Conservation (phyloP, 805 yeast genomes). For the Wickerhamomyces alni region DNA sequence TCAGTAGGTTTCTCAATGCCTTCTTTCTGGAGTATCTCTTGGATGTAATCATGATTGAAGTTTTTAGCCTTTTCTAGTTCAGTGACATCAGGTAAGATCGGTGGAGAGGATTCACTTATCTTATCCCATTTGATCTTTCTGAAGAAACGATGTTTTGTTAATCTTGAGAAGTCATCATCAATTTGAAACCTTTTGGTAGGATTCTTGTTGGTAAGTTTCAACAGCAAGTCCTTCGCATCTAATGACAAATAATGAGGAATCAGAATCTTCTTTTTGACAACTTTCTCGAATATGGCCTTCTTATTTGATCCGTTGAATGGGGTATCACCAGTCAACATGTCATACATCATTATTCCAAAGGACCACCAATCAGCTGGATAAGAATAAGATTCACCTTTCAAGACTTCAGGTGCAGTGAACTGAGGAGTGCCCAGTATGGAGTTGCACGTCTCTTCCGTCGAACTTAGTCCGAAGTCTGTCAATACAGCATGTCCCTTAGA, state of each 20-base stretch:
- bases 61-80: slow-evolving; percentile 77
- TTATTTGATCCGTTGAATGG: slow-evolving; percentile 79
- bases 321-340: slow-evolving; percentile 74
- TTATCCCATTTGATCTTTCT: slow-evolving; percentile 66
- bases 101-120: slow-evolving; percentile 49
- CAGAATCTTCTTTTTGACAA: slow-evolving; percentile 52
- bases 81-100: slow-evolving; percentile 69
- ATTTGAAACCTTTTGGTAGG: slow-evolving; percentile 60
- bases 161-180: slow-evolving; percentile 32
- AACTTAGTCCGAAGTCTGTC: slow-evolving; percentile 79
- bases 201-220: slow-evolving; percentile 60
- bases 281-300: slow-evolving; percentile 61
- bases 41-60: slow-evolving; percentile 70
- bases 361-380: slow-evolving; percentile 92
- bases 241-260: slow-evolving; percentile 65
- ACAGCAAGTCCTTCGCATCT: slow-evolving; percentile 70
- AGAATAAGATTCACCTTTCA: slow-evolving; percentile 73
- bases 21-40: slow-evolving; percentile 31
- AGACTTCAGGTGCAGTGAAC: slow-evolving; percentile 77
- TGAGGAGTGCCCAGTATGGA: slow-evolving; percentile 41
- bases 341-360: slow-evolving; percentile 72
- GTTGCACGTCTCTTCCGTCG: slow-evolving; percentile 29
- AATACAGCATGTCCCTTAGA: slow-evolving; percentile 72
- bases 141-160: slow-evolving; percentile 67
- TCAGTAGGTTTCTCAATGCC: background rate